Evolutionary conservation across 495 filamentous ascomycete genomes (phyloP).

Genomic region (Hamigera avellanea): DNA sequence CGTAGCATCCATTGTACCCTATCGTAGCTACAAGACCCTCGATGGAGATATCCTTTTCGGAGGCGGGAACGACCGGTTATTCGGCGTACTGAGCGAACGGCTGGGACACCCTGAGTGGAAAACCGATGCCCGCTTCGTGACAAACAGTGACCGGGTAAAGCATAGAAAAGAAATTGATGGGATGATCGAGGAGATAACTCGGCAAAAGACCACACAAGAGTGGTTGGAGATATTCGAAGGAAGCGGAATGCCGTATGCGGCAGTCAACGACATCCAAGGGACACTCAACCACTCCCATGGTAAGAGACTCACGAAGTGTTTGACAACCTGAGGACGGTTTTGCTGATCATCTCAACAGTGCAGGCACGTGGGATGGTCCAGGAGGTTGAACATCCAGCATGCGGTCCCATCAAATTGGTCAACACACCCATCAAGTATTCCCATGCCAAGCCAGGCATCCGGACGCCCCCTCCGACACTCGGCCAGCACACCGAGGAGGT

Average conservation of each 20-base stretch:
- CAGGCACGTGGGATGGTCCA: slow-evolving; percentile 78
- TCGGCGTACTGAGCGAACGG: slow-evolving; percentile 71
- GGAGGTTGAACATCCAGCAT: slow-evolving; percentile 69
- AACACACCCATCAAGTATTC: slow-evolving; percentile 97
- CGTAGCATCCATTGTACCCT: slow-evolving; percentile 87
- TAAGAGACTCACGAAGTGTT: slow-evolving; percentile 14
- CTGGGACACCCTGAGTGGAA: slow-evolving; percentile 74
- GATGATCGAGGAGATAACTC: slow-evolving; percentile 63
- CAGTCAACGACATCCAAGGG: slow-evolving; percentile 81
- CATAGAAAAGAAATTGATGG: slow-evolving; percentile 65
- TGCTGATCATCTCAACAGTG: slow-evolving; percentile 34
- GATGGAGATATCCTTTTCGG: slow-evolving; percentile 90
- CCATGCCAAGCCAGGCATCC: slow-evolving; percentile 61
- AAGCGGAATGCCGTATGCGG: slow-evolving; percentile 87
- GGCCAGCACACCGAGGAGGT: slow-evolving; percentile 92
- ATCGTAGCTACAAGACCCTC: slow-evolving; percentile 80
- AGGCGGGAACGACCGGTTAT: slow-evolving; percentile 87
- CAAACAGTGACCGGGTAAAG: slow-evolving; percentile 73
- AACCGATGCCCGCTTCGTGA: slow-evolving; percentile 58
- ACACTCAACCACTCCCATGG: slow-evolving; percentile 77
- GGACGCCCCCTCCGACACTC: slow-evolving; percentile 71
- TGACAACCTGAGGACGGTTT: background rate
- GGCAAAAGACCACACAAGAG: slow-evolving; percentile 70
- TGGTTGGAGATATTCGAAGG: slow-evolving; percentile 85
- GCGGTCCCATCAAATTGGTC: slow-evolving; percentile 78